Conservation (phyloP, 805 yeast species). For the Teunomyces panamensis region DNA sequence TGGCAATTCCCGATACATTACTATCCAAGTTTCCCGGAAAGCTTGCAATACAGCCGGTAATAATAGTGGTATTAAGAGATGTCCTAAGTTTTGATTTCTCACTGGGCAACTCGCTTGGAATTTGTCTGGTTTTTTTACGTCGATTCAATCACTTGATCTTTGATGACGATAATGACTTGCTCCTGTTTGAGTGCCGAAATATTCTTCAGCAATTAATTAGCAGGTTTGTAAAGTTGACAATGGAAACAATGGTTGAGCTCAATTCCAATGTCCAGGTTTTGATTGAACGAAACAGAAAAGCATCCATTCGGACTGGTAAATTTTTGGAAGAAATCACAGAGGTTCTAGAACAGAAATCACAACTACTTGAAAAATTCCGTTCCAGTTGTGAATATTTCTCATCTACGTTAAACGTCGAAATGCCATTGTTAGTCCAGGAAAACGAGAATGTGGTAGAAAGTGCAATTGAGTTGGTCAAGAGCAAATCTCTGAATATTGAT, state of each 20-base stretch:
- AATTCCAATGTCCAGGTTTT: conserved; percentile 34
- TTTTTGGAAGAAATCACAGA: conserved; percentile 42
- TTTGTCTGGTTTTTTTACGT: conserved; percentile 50
- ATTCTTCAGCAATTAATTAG: conserved; percentile 36
- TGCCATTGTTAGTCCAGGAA: conserved; percentile 12
- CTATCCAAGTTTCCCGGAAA: conserved; percentile 24
- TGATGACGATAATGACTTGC: conserved; percentile 13
- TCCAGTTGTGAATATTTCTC: conserved; percentile 42
- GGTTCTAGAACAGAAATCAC: conserved; percentile 28
- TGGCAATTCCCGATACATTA: conserved; percentile 44
- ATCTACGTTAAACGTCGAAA: conserved; percentile 30
- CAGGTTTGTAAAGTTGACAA: conserved; percentile 42
- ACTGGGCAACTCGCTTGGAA: conserved; percentile 28
- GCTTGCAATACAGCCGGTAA: conserved; percentile 29
- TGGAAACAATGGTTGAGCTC: conserved; percentile 32
- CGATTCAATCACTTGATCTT: conserved; percentile 37
- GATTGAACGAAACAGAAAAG: conserved; percentile 43
- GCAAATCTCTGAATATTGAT: conserved; percentile 21
- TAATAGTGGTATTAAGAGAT: conserved; percentile 41
- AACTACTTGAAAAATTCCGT: conserved; percentile 45
- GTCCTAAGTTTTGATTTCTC: conserved; percentile 25
- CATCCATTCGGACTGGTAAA: conserved; percentile 67
- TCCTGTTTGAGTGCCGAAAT: conserved; percentile 23
- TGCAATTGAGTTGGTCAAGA: conserved; percentile 20
- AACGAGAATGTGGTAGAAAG: conserved; percentile 10